These are phyloP conservation scores for Neurospora discreta DNA, from an alignment of 495 filamentous ascomycete species.

Conservation along the genomic window DNA sequence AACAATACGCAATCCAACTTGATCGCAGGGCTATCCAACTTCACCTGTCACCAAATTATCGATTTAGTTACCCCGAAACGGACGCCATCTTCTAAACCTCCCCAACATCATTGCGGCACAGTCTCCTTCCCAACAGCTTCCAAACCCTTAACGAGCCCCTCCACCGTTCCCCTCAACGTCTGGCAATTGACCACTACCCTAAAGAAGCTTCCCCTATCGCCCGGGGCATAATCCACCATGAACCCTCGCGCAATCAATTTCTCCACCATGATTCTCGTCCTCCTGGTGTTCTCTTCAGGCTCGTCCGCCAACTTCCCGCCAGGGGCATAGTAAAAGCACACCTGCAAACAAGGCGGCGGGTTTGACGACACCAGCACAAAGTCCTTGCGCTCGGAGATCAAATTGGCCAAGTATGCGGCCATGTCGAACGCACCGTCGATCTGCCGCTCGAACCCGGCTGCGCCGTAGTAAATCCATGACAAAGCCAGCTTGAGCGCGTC, in stretches of 20 bases:
- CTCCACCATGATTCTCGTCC: slow-evolving; percentile 57
- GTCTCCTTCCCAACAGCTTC: slow-evolving; percentile 50
- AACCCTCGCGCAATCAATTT: slow-evolving; percentile 63
- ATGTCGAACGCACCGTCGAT: slow-evolving; percentile 58
- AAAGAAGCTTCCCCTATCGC: slow-evolving; percentile 70
- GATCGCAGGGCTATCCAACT: not conserved
- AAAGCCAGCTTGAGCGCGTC: slow-evolving; percentile 82
- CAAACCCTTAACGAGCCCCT: slow-evolving; percentile 64
- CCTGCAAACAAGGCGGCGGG: slow-evolving; percentile 81
- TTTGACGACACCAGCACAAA: slow-evolving; percentile 63
- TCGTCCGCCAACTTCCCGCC: slow-evolving; percentile 40
- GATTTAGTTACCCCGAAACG: not conserved
- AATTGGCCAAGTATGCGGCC: slow-evolving; percentile 51
- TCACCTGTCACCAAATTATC: not conserved
- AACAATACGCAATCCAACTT: not conserved
- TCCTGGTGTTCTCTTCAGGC: slow-evolving; percentile 50
- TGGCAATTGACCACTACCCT: slow-evolving; percentile 75
- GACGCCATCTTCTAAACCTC: not conserved
- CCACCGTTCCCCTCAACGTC: slow-evolving; percentile 62
- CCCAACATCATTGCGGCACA: not conserved
- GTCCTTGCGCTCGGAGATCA: slow-evolving; percentile 41
- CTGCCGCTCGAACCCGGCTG: slow-evolving; percentile 41
- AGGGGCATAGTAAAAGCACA: slow-evolving; percentile 82
- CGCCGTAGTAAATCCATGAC: slow-evolving; percentile 80
- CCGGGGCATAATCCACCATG: slow-evolving; percentile 90